Percentiles rank a stretch among this genome's conserved stretches.
These are phyloP conservation scores for Tricholoma terreum DNA, from an alignment of 768 basidiomycete species.

Conservation along the genomic window DNA sequence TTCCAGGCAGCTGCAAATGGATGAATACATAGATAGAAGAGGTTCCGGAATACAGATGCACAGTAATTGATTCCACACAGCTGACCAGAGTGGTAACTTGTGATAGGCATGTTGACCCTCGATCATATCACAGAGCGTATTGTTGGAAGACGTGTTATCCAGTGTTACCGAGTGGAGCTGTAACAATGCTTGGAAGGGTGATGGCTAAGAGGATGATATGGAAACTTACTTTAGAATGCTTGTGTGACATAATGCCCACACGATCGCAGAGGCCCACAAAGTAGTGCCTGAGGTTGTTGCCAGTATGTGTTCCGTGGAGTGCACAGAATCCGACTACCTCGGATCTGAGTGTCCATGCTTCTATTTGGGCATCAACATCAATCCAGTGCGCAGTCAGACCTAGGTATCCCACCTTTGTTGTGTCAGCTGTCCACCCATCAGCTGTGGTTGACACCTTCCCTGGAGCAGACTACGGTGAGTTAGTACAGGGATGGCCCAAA, in stretches of 20 bases:
- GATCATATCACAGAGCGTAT: conserved; percentile 13
- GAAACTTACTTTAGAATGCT: conserved; percentile 23
- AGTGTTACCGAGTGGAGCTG: conserved; percentile 18
- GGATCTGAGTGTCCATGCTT: conserved; percentile 18
- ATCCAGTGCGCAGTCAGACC: conserved; percentile 24
- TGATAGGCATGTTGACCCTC: conserved; percentile 9
- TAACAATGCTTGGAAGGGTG: neutral
- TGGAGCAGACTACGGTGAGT: conserved; percentile 15
- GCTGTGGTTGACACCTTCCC: conserved; percentile 15
- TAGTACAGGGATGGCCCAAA: too few relatives aligned
- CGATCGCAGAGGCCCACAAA: conserved; percentile 21
- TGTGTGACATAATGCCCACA: conserved; percentile 18
- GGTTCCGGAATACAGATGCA: too few relatives aligned
- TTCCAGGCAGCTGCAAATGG: conserved; percentile 27
- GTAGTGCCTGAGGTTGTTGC: conserved; percentile 25
- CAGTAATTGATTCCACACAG: too few relatives aligned
- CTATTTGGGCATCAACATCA: conserved; percentile 1
- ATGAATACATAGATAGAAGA: too few relatives aligned
- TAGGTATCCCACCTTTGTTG: conserved; percentile 7
- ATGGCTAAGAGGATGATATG: neutral
- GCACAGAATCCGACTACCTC: conserved; percentile 21
- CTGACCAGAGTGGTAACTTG: conserved; percentile 9
- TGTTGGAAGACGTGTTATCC: conserved; percentile 23
- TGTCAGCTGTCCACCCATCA: conserved; percentile 19
- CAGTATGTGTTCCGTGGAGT: conserved; percentile 21